Percentiles rank a stretch among this genome's conserved stretches.
Conservation (phyloP, 2,329 filamentous ascomycete genomes). For the Diaporthe longicolla region DNA sequence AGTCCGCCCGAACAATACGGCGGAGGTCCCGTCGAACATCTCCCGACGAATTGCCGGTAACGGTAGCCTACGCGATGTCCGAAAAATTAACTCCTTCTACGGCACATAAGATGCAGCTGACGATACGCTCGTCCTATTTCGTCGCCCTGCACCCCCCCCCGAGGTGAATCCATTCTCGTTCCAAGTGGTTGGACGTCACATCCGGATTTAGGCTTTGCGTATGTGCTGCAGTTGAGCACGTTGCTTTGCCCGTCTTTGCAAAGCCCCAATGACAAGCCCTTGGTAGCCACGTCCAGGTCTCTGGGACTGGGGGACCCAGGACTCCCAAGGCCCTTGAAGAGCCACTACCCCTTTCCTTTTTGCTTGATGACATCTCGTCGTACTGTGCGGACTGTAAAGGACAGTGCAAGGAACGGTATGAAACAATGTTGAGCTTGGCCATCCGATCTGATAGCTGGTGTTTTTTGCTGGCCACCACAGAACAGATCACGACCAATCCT, state of each 20-base stretch:
- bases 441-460: conserved; percentile 35
- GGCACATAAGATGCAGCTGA: conserved; percentile 21
- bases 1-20: conserved; percentile 26
- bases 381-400: conserved; percentile 28
- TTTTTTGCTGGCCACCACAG: conserved; percentile 43
- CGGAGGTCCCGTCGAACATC: neutral
- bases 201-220: conserved; percentile 29
- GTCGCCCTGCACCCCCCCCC: conserved; percentile 46
- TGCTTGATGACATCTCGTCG: conserved; percentile 14
- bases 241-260: conserved; percentile 12
- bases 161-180: conserved; percentile 42
- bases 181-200: conserved; percentile 24
- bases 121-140: conserved; percentile 39
- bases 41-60: conserved; percentile 34
- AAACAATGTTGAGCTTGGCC: conserved; percentile 5
- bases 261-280: conserved; percentile 18
- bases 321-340: conserved; percentile 3
- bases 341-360: neutral
- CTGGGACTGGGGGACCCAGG: conserved; percentile 18
- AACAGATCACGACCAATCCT: conserved; percentile 41
- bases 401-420: conserved; percentile 28
- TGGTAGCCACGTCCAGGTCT: neutral
- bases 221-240: conserved; percentile 21
- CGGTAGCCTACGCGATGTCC: conserved; percentile 59
- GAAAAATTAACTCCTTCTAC: conserved; percentile 61